phyloP scores from a whole-genome alignment of 2,329 filamentous ascomycete species.

The Cladosporium sp. region DNA sequence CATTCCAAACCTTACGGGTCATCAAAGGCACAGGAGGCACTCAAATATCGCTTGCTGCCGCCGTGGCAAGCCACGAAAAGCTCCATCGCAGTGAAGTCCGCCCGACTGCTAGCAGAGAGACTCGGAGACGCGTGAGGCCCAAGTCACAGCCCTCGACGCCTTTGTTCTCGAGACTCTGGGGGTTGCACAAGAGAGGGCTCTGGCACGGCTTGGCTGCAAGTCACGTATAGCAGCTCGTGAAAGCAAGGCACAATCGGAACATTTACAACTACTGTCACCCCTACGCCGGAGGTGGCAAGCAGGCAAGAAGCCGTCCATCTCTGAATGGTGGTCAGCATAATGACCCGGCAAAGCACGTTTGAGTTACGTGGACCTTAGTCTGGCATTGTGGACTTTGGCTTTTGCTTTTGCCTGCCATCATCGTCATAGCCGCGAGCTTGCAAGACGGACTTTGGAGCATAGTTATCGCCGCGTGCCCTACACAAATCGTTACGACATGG shows the following conservation, averaged over 20 bases:
- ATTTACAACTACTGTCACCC: not conserved
- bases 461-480: not conserved
- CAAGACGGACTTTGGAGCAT: conserved; percentile 7
- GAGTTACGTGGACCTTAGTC: not conserved
- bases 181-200: not conserved
- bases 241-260: not conserved
- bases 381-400: not conserved
- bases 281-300: not conserved
- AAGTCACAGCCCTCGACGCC: not conserved
- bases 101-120: not conserved
- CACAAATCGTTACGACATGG: not conserved
- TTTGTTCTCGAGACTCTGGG: not conserved
- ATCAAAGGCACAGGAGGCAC: not conserved
- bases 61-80: not conserved
- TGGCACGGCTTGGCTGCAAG: not conserved
- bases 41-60: not conserved
- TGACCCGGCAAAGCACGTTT: not conserved
- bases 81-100: not conserved
- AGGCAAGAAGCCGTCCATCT: not conserved
- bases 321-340: not conserved
- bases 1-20: not conserved
- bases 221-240: not conserved
- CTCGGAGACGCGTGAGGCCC: not conserved
- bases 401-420: not conserved
- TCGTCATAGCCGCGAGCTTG: not conserved